Base-by-base conservation (phyloP, 2,329 filamentous ascomycete genomes). In the Penicillium sumatraense region DNA sequence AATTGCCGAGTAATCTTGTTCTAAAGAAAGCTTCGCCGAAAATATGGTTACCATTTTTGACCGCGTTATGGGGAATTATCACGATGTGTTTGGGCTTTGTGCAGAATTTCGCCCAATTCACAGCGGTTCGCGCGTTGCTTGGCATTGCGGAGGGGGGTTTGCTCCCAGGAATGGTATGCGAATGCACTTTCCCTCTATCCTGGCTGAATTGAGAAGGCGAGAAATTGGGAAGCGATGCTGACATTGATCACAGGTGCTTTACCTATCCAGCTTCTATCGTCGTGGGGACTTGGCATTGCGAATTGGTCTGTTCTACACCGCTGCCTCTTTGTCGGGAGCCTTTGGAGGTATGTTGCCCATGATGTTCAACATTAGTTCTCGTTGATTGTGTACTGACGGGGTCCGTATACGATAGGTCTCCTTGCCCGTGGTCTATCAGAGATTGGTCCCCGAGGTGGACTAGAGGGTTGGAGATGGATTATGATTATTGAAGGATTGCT, bases 241-340 rank as follows among this genome's bases (percentile, higher is more conserved):
- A 55, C 18, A 3, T 49, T 5, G 0, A n/a, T n/a, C 6, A 36
- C 33, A 82, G 78, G 80, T 88, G 1, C 73, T 90, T 1, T 89
- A 89, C 63, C 78, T 90, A 11, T 87, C 85, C 0, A 78, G 80
- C 6, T 81, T 89, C 59, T 86, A 89, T 63, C 82, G 79, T 16
- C 77, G 85, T 18, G 76, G 80, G 1, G 85, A 88, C 59, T 75
- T 88, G 58, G 84, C 85, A 0, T 69, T 88, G 33, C 78, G 87
- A 4, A 86, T 89, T 47, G 87, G 86, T 26, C 74, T 89, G 5
- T 89, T 89, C 64, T 89, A 88, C 67, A 88, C 85, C 0, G 85
- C 86, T 1, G 85, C 86, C 0, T 87, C 85, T 1, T 71, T 89
- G 5, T 86, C 84, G 0, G 85, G 86, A 2, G 85, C 85, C 1